Base-by-base conservation (phyloP, 176 grass and related monocot species). In the Musa acuminata region DNA sequence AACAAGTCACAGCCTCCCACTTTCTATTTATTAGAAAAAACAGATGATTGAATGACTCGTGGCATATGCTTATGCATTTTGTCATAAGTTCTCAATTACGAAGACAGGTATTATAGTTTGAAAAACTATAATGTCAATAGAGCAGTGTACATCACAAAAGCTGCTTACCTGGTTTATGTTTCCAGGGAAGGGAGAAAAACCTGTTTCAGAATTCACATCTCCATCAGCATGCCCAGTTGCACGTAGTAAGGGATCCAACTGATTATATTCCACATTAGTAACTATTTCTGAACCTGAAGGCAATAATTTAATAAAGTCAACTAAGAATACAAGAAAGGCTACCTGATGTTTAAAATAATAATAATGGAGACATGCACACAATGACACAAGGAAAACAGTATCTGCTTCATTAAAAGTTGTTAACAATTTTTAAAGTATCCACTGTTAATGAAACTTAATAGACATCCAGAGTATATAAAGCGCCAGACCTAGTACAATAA, bases 191-290 rank as follows among this genome's bases (percentile, higher is more conserved):
- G 90, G 90, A 84, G 94, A 98, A 82, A 87, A 93, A 8, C 90
- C 90, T 55, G 90, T 98, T 55, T 93, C 90, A 73, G 67, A 75
- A 72, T 98, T 98, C 76, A 78, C 86, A 78, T 93, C 94, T 78
- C 94, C 94, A 69, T 98, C 94, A 87, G 90, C 74, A 87, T 98
- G 88, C 29, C 94, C 90, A 58, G 90, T 87, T 75, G 90, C 87
- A 78, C 84, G 80, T 78, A 98, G 94, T 22, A 98, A 84, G 71
- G 94, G 94, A 59, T 98, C 94, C 78, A 98, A 86, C 80, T 98
- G 94, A 89, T 98, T 98, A 80, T 98, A 98, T 75, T 98, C 94
- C 13, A 98, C 94, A 80, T 98, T 98, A 78, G 91, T 98, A 12
- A 98, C 88, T 90, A 98, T 43, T 87, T 82, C 87, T 80, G 84